Evolutionary conservation across 345 rosid genomes (phyloP), one percentile per base, ranked within the genome.

Genomic region (Syzygium aromaticum): DNA sequence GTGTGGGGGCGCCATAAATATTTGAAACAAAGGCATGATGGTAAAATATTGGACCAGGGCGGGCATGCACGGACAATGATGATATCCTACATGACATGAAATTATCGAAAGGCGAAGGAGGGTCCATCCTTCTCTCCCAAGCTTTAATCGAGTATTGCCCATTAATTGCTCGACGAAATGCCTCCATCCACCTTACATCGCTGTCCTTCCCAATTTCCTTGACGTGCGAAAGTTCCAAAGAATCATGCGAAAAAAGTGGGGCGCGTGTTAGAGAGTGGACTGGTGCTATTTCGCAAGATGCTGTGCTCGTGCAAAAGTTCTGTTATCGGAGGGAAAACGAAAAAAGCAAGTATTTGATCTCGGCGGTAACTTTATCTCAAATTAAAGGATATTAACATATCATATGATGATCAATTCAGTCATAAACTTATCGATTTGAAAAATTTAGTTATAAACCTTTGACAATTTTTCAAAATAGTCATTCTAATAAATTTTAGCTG

Each of bases 1-100:
- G 86, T 16, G 63, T 16, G 86, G 63, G 86, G 86, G 86, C 86
- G 63, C 86, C 86, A 84, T 84, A 28, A 84, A 53, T 53, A 54
- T 84, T 84, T 52, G 86, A 84, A 84, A 53, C 38, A 19, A 84
- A 21, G 46, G 40, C 59, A 38, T 15, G 30, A 51, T 83, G 23
- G 6, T 43, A 43, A 17, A 27, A 40, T 53, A 6, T 21, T 84
- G 86, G 86, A 84, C 86, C 63, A 15, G 43, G 46, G 85, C 46
- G 46, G 46, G 46, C 46, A 43, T 43, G 51, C 30, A 83, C 13
- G 30, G 10, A 25, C 30, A 52, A 46, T 83, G 56, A 51, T 46
- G 52, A 51, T 15, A 51, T 51, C 54, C 85, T 73, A 19, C 49
- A 1, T 33, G 2, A 10, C 82, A 73, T 73, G 14, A 38, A 73